Evolutionary conservation across 441 rosid species (phyloP).

Genomic region (Caryocar brasiliense): DNA sequence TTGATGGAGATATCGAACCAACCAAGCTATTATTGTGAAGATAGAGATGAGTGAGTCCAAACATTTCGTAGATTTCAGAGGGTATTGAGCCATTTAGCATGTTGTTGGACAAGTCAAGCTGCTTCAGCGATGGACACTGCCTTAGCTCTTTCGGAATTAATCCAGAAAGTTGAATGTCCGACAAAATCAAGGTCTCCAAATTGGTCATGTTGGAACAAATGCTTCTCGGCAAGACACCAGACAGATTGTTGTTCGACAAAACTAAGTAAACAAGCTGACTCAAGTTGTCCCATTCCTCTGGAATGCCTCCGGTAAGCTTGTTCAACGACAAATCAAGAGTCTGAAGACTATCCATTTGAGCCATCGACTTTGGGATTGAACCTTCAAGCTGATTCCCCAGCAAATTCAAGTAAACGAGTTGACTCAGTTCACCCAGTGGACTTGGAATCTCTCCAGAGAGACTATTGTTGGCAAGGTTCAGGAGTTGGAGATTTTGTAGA

Average conservation of each 20-base stretch:
- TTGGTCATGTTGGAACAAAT: conserved; percentile 45
- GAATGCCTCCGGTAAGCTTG: conserved; percentile 54
- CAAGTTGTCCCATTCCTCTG: conserved; percentile 58
- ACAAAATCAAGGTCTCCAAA: conserved; percentile 37
- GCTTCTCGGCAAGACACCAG: conserved; percentile 37
- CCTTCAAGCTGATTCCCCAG: conserved; percentile 57
- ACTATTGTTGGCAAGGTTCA: conserved; percentile 58
- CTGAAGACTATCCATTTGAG: conserved; percentile 37
- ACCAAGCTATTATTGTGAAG: conserved; percentile 75
- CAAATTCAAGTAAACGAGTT: conserved; percentile 46
- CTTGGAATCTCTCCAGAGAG: conserved; percentile 59
- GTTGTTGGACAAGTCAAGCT: conserved; percentile 72
- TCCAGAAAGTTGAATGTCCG: conserved; percentile 49
- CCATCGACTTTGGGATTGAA: conserved; percentile 41
- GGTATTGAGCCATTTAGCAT: conserved; percentile 60
- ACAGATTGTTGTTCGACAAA: conserved; percentile 46
- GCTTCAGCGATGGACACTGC: conserved; percentile 46
- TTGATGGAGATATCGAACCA: conserved; percentile 50
- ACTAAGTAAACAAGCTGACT: conserved; percentile 44
- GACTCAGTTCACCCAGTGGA: conserved; percentile 49
- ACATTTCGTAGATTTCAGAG: conserved; percentile 34
- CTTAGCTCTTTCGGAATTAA: conserved; percentile 50
- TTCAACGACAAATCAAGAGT: conserved; percentile 58
- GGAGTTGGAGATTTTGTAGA: conserved; percentile 38
- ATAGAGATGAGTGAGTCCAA: conserved; percentile 43